Evolutionary conservation across 73 alveolate genomes (phyloP).

Genomic region (Diophrys appendiculata): DNA sequence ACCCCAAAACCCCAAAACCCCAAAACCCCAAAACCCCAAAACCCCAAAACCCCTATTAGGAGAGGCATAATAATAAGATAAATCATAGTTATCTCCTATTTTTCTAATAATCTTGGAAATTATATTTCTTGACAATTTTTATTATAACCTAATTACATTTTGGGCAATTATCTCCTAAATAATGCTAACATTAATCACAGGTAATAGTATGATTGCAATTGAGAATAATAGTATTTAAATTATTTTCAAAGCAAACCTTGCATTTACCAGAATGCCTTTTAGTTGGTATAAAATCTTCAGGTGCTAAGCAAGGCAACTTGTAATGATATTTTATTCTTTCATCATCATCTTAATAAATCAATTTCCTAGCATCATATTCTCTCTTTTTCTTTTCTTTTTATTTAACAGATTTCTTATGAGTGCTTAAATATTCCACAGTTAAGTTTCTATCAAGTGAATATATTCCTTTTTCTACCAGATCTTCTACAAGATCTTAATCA

Average conservation of each 20-base stretch:
- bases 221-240: conserved; percentile 20
- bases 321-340: conserved; percentile 28
- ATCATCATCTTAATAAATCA: conserved; percentile 11
- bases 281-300: conserved; percentile 34
- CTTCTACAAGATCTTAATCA: conserved; percentile 24
- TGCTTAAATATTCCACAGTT: conserved; percentile 43
- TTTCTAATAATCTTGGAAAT: conserved; percentile 8
- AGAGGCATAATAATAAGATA: too few relatives aligned
- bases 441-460: conserved; percentile 48
- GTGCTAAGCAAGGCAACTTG: conserved; percentile 40
- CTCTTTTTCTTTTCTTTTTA: conserved; percentile 2
- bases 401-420: conserved; percentile 9
- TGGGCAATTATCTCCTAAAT: conserved; percentile 36
- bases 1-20: too few relatives aligned
- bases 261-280: conserved; percentile 22
- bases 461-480: conserved; percentile 39
- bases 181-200: conserved; percentile 25
- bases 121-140: conserved; percentile 25
- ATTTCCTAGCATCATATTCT: conserved; percentile 10
- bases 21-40: too few relatives aligned
- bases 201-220: conserved; percentile 19
- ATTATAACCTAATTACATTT: conserved; percentile 16
- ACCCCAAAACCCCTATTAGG: too few relatives aligned
- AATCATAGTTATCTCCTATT: conserved; percentile 32
- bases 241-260: conserved; percentile 38